Conservation (phyloP, 805 yeast genomes). For the Saccharomycopsis sp. region DNA sequence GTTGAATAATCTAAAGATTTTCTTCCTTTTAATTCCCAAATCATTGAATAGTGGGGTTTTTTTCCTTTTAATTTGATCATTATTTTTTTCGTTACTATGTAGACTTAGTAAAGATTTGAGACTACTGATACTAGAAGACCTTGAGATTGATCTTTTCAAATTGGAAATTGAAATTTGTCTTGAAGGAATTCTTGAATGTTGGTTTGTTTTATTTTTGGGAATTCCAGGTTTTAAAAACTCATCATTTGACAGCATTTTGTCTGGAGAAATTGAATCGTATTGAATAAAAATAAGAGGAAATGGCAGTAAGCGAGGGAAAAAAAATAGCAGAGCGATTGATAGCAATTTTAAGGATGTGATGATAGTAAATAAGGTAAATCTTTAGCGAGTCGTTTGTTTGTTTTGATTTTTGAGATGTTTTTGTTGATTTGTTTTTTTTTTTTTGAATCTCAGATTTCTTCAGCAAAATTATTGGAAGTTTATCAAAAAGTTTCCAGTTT, state of each 20-base stretch:
- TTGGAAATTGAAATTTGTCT: slow-evolving; percentile 3
- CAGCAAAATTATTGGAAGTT: too few relatives aligned
- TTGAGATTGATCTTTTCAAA: slow-evolving; percentile 14
- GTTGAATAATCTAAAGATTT: slow-evolving; percentile 5
- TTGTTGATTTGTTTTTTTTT: too few relatives aligned
- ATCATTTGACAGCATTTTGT: not conserved
- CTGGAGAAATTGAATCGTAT: too few relatives aligned
- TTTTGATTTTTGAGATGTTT: too few relatives aligned
- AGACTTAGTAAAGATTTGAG: slow-evolving; percentile 9
- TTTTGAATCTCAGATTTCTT: too few relatives aligned
- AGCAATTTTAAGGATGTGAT: too few relatives aligned
- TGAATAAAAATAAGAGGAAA: too few relatives aligned
- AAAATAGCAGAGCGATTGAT: too few relatives aligned
- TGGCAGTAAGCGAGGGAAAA: too few relatives aligned
- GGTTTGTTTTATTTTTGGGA: not conserved
- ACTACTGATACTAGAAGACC: slow-evolving; percentile 13
- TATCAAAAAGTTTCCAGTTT: too few relatives aligned
- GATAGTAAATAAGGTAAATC: too few relatives aligned
- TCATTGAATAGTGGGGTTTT: not conserved
- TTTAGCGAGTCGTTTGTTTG: too few relatives aligned
- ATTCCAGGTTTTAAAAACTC: not conserved
- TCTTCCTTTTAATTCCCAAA: slow-evolving; percentile 7
- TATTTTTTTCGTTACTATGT: not conserved
- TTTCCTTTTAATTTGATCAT: not conserved
- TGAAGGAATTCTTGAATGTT: not conserved